Evolutionary conservation across 345 rosid genomes (phyloP).

Genomic region (Gossypium australe): DNA sequence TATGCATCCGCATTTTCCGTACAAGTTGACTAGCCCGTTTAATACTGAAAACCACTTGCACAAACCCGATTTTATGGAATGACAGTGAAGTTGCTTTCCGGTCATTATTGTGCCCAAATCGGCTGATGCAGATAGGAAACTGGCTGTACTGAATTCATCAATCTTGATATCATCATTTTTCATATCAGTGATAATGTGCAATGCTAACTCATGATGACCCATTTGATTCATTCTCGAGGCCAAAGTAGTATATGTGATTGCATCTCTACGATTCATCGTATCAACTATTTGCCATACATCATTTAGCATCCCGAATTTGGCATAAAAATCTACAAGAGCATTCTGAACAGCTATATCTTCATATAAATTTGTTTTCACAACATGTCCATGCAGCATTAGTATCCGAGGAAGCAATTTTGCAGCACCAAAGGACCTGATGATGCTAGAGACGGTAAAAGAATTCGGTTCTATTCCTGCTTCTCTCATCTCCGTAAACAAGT

Average conservation of each 20-base stretch:
- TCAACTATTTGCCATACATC: conserved; percentile 42
- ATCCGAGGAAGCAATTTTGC: conserved; percentile 23
- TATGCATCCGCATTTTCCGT: conserved; percentile 46
- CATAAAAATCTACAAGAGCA: conserved; percentile 63
- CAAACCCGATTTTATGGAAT: conserved; percentile 52
- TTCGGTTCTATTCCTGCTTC: conserved; percentile 47
- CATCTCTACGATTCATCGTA: conserved; percentile 45
- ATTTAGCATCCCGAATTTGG: conserved; percentile 33
- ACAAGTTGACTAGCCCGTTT: conserved; percentile 50
- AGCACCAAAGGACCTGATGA: conserved; percentile 41
- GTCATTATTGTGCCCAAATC: conserved; percentile 36
- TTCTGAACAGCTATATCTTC: conserved; percentile 36
- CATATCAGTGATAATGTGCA: conserved; percentile 38
- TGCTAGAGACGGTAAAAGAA: conserved; percentile 43
- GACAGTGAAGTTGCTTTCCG: conserved; percentile 64
- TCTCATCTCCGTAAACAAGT: conserved; percentile 40
- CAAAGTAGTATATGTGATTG: conserved; percentile 54
- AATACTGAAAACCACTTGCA: conserved; percentile 34
- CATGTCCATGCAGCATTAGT: conserved; percentile 45
- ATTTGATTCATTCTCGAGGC: conserved; percentile 57
- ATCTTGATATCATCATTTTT: conserved; percentile 34
- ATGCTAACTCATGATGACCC: conserved; percentile 41
- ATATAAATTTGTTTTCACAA: conserved; percentile 33
- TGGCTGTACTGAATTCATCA: conserved; percentile 52
- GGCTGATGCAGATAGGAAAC: conserved; percentile 62